phyloP scores from a whole-genome alignment of 148 eudicot species.

The Linanthus parryae region DNA sequence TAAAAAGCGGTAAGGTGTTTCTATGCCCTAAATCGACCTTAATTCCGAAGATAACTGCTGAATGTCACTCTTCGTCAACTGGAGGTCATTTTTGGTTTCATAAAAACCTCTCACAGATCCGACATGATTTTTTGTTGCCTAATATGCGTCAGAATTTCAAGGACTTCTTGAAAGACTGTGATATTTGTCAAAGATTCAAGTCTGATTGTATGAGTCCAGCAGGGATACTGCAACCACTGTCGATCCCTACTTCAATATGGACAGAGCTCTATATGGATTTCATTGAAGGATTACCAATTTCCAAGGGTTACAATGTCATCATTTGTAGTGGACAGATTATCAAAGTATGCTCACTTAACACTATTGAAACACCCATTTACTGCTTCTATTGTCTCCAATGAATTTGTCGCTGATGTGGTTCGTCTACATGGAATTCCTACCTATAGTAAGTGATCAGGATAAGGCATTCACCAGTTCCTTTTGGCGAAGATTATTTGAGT shows the following conservation, averaged over 20 bases:
- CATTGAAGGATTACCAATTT: not conserved
- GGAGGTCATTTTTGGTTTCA: not conserved
- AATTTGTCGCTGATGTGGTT: not conserved
- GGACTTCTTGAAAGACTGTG: not conserved
- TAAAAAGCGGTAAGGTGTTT: not conserved
- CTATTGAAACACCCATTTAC: not conserved
- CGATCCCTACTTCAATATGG: not conserved
- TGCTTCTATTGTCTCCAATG: not conserved
- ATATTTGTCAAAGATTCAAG: not conserved
- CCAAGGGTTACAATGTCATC: not conserved
- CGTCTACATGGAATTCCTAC: not conserved
- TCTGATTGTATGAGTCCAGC: not conserved
- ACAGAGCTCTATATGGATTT: not conserved
- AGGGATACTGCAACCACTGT: not conserved
- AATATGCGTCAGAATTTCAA: not conserved
- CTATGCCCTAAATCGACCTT: not conserved
- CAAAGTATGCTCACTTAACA: not conserved
- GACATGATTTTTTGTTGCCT: not conserved
- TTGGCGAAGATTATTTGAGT: not conserved
- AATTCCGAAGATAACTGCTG: not conserved
- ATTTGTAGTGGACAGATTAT: too few relatives aligned
- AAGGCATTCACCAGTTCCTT: not conserved
- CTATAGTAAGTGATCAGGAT: not conserved
- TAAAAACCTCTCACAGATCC: not conserved
- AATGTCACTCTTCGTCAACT: not conserved